Conservation (phyloP, 192 early-diverging fungal species). For the Martensiomyces pterosporus region DNA sequence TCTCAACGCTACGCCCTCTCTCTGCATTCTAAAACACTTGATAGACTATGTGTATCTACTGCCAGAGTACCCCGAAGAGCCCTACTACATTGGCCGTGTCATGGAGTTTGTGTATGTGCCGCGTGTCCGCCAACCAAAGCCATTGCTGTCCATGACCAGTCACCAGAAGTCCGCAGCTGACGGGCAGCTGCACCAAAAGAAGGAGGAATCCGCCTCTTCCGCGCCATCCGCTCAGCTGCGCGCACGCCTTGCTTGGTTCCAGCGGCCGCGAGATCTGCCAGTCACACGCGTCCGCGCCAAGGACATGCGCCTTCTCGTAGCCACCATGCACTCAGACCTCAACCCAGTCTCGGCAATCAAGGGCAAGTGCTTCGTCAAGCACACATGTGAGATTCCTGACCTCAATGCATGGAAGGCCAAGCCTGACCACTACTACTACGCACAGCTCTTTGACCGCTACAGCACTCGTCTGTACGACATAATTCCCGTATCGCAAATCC, state of each 20-base stretch:
- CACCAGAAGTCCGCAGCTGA: slow-evolving; percentile 10
- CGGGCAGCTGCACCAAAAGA: no score
- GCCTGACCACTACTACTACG: slow-evolving; percentile 80
- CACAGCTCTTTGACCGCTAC: slow-evolving; percentile 87
- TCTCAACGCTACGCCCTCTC: no score
- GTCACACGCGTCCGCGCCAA: slow-evolving; percentile 54
- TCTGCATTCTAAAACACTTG: not conserved
- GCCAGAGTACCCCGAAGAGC: slow-evolving; percentile 67
- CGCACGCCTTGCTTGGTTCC: slow-evolving; percentile 65
- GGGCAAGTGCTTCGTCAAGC: slow-evolving; percentile 73
- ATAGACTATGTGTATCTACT: slow-evolving; percentile 77
- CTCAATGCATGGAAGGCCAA: slow-evolving; percentile 30
- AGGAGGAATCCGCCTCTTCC: no score
- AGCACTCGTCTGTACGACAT: slow-evolving; percentile 86
- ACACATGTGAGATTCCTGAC: slow-evolving; percentile 46
- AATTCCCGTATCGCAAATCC: slow-evolving; percentile 69
- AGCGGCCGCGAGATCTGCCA: slow-evolving; percentile 72
- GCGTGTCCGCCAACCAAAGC: slow-evolving; percentile 49
- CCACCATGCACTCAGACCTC: slow-evolving; percentile 86
- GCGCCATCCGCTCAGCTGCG: slow-evolving; percentile 23
- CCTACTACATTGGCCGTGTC: slow-evolving; percentile 74
- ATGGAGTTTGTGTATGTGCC: slow-evolving; percentile 65
- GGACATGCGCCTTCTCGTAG: slow-evolving; percentile 71
- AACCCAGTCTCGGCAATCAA: slow-evolving; percentile 76
- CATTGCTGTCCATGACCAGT: slow-evolving; percentile 13